Conservation (phyloP, 257 asterid genomes). For the Forsythia suspensa region DNA sequence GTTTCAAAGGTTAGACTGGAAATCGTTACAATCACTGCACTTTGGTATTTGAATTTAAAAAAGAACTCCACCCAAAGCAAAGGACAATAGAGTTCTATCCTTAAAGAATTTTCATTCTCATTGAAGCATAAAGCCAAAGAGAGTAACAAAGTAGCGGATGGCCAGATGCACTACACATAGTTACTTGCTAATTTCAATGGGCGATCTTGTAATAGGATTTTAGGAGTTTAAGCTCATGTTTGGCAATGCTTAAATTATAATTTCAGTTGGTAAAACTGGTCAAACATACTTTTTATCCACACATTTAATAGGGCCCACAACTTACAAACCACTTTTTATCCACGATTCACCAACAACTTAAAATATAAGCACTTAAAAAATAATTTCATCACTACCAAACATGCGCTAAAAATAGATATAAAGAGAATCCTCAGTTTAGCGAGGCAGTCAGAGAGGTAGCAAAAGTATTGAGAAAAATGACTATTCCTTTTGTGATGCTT, state of each 20-base stretch:
- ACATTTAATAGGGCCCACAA: no score
- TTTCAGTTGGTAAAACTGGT: no score
- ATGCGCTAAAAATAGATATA: background rate
- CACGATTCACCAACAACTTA: no score
- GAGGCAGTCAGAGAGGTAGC: background rate
- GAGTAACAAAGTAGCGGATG: background rate
- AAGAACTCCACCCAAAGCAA: background rate
- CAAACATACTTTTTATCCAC: no score
- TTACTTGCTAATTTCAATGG: background rate
- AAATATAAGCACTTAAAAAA: no score
- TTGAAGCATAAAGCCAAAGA: background rate
- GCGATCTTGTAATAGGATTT: background rate
- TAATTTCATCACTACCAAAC: no score
- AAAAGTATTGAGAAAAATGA: background rate
- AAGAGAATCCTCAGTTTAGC: background rate
- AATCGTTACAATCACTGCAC: background rate
- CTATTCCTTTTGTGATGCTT: background rate
- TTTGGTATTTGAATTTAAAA: background rate
- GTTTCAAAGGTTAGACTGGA: background rate
- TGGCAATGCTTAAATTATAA: no score
- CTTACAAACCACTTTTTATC: no score
- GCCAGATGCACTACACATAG: background rate
- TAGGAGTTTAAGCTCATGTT: background rate
- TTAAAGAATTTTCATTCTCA: background rate
- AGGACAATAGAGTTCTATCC: background rate